A percentile compares a stretch with the other conserved stretches of the same genome.
Evolutionary conservation across 306 rosid species (phyloP).

Genomic region (Betula pendula): DNA sequence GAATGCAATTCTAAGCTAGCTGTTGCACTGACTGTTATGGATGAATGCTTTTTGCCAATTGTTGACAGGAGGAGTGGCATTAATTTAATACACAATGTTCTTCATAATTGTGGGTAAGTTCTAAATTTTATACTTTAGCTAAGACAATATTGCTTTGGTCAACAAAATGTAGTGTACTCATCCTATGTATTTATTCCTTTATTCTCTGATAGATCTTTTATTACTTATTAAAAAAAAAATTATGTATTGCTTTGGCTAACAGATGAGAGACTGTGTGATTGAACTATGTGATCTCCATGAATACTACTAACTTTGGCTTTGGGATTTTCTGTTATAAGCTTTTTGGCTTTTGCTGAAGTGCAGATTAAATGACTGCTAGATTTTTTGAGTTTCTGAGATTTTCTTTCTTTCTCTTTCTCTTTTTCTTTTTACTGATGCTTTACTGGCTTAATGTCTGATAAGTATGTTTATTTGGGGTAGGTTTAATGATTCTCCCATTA

Average conservation of each 20-base stretch:
- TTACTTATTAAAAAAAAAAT: neutral
- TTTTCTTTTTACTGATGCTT: neutral
- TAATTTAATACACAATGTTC: constrained; percentile 80
- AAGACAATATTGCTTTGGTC: constrained; percentile 14
- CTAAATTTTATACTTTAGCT: neutral
- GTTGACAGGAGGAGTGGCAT: constrained; percentile 96
- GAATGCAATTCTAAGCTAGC: constrained; percentile 95
- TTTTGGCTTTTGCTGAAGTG: constrained; percentile 14
- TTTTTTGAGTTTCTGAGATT: neutral
- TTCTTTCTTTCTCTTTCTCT: neutral
- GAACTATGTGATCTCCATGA: neutral
- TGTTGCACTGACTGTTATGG: constrained; percentile 91
- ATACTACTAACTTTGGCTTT: neutral
- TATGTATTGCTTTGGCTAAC: constrained; percentile 8
- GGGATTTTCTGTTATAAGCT: constrained; percentile 2
- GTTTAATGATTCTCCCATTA: neutral
- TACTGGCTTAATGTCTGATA: constrained; percentile 1
- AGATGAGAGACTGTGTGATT: constrained; percentile 9
- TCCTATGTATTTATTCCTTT: neutral
- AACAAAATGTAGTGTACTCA: neutral
- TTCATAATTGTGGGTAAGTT: constrained; percentile 88
- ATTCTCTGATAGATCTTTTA: neutral
- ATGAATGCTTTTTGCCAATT: constrained; percentile 94
- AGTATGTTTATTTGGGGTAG: constrained; percentile 1
- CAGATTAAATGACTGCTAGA: constrained; percentile 1